Percentiles rank a stretch among this genome's conserved stretches.
These are phyloP conservation scores for Colletotrichum sp. DNA, from an alignment of 2,329 filamentous ascomycete genomes.

Conservation along the genomic window DNA sequence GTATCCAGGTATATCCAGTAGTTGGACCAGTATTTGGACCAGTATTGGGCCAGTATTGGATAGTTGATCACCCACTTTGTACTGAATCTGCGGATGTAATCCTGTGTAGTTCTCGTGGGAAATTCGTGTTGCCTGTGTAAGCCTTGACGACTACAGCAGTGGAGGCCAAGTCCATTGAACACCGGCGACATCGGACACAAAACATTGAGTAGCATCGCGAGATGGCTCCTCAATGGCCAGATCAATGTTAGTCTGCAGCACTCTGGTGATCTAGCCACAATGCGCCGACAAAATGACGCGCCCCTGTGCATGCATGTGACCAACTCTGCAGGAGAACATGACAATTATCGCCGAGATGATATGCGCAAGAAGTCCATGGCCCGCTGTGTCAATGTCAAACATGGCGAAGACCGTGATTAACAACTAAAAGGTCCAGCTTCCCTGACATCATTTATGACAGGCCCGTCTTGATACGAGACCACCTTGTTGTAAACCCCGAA, in stretches of 20 bases:
- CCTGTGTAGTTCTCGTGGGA: too few species aligned
- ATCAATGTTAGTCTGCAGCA: not conserved
- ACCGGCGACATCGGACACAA: not conserved
- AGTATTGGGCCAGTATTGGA: too few species aligned
- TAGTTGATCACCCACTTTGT: accelerated
- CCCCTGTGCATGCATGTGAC: not conserved
- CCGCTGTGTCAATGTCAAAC: not conserved
- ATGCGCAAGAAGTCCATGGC: not conserved
- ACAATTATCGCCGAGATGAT: not conserved
- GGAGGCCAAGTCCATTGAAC: not conserved
- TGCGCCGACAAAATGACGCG: not conserved
- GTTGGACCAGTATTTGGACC: too few species aligned
- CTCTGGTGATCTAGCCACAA: not conserved
- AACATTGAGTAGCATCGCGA: not conserved
- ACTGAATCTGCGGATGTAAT: too few species aligned
- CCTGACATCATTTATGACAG: not conserved
- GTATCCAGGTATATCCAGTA: too few species aligned
- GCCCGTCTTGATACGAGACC: not conserved
- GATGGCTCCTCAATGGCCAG: not conserved
- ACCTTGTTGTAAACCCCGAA: not conserved
- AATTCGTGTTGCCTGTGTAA: not conserved
- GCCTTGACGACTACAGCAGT: not conserved
- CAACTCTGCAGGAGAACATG: not conserved
- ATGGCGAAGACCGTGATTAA: not conserved
- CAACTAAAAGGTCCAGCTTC: not conserved